Percentiles rank a stretch among this genome's conserved stretches.
Evolutionary conservation across 2,329 filamentous ascomycete genomes (phyloP).

Genomic region (Hypoxylon sp.): DNA sequence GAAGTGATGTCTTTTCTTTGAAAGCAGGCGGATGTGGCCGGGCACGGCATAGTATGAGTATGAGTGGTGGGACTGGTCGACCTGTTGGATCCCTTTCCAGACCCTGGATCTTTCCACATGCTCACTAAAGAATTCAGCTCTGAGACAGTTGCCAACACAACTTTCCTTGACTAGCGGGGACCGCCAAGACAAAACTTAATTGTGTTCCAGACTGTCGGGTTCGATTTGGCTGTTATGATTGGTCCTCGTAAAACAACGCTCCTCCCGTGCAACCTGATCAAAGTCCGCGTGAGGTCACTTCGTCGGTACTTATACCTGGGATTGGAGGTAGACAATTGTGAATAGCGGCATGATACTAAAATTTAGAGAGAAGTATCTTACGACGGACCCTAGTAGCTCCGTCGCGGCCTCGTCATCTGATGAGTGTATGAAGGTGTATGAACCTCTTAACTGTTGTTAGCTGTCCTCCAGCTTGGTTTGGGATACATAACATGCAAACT

Average conservation of each 20-base stretch:
- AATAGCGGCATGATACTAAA: slow-evolving; percentile 12
- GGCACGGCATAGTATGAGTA: slow-evolving; percentile 7
- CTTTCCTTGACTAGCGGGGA: slow-evolving; percentile 30
- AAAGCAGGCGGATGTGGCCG: background rate
- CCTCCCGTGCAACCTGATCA: slow-evolving; percentile 27
- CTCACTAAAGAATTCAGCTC: slow-evolving; percentile 38
- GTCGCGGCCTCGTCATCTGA: slow-evolving; percentile 12
- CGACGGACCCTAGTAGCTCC: slow-evolving; percentile 13
- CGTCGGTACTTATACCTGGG: slow-evolving; percentile 28
- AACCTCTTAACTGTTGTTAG: background rate
- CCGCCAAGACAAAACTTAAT: slow-evolving; percentile 36
- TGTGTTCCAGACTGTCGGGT: slow-evolving; percentile 39
- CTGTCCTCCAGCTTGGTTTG: background rate
- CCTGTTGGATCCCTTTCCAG: slow-evolving; percentile 27
- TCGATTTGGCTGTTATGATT: slow-evolving; percentile 29
- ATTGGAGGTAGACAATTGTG: slow-evolving; percentile 10
- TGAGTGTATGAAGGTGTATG: background rate
- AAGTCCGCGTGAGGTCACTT: slow-evolving; percentile 28
- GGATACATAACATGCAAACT: slow-evolving; percentile 7
- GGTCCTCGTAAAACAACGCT: slow-evolving; percentile 25
- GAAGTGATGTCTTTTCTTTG: slow-evolving; percentile 10
- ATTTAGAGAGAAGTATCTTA: slow-evolving; percentile 11
- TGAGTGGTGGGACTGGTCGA: slow-evolving; percentile 13
- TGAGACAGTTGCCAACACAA: slow-evolving; percentile 39
- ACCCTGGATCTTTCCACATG: slow-evolving; percentile 21